Evolutionary conservation across 768 basidiomycete genomes (phyloP).

Genomic region (Trametes elegans): DNA sequence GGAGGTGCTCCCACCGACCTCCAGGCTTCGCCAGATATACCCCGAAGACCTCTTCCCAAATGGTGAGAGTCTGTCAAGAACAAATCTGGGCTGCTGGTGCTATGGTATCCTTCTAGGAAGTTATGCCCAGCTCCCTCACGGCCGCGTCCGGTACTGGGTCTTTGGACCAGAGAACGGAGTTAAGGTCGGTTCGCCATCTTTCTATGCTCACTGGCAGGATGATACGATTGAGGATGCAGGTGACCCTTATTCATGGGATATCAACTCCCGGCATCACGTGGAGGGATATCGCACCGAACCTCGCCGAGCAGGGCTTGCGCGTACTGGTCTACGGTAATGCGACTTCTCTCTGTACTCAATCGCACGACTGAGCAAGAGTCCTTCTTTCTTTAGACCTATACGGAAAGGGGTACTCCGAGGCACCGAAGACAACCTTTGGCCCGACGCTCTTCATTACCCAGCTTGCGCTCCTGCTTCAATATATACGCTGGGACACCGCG

Average conservation of each 20-base stretch:
- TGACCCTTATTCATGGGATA: constrained; percentile 75
- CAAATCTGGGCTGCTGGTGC: too few relatives aligned
- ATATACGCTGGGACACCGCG: constrained; percentile 67
- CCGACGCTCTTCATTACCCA: constrained; percentile 63
- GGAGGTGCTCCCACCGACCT: constrained; percentile 23
- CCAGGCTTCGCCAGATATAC: constrained; percentile 27
- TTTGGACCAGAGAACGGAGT: constrained; percentile 68
- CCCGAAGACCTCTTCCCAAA: constrained; percentile 32
- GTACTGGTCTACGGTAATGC: constrained; percentile 79
- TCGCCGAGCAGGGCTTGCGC: constrained; percentile 62
- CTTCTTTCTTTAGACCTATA: constrained; percentile 56
- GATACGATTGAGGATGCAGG: constrained; percentile 40
- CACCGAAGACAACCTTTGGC: constrained; percentile 64
- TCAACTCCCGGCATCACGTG: constrained; percentile 73
- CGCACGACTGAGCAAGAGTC: too few relatives aligned
- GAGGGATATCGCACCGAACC: constrained; percentile 64
- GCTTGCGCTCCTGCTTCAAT: constrained; percentile 79
- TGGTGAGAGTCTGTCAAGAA: constrained; percentile 15
- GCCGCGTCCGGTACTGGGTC: constrained; percentile 67
- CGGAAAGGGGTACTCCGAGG: constrained; percentile 81
- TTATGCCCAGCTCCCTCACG: constrained; percentile 64
- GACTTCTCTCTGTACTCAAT: too few relatives aligned
- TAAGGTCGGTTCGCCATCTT: constrained; percentile 41
- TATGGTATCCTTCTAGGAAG: constrained; percentile 45
- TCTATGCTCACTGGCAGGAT: neutral